Evolutionary conservation across 805 yeast genomes (phyloP).

Genomic region (Debaryomyces hansenii): DNA sequence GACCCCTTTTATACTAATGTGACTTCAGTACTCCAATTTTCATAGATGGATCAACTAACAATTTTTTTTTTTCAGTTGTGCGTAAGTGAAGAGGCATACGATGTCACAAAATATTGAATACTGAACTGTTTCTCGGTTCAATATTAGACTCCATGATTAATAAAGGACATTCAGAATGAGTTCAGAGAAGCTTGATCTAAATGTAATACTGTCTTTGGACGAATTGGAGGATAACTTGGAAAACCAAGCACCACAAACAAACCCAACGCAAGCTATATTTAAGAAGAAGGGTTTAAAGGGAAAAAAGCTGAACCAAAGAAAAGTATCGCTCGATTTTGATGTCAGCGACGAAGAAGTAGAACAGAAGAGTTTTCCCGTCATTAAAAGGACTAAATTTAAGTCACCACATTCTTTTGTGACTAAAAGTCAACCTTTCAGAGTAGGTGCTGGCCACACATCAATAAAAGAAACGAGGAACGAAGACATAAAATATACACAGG

Average conservation of each 20-base stretch:
- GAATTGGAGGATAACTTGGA: not conserved
- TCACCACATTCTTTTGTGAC: not conserved
- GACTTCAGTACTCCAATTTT: no score
- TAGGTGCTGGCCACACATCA: not conserved
- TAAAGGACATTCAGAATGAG: not conserved
- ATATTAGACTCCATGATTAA: not conserved
- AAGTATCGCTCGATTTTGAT: conserved; percentile 9
- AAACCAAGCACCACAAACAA: not conserved
- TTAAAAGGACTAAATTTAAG: not conserved
- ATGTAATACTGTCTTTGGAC: not conserved
- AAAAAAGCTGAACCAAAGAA: conserved; percentile 4
- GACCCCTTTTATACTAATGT: no score
- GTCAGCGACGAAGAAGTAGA: conserved; percentile 18
- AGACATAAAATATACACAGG: not conserved
- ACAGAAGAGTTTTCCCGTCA: not conserved
- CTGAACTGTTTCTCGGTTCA: not conserved
- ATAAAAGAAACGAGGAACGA: not conserved
- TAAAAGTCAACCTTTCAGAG: not conserved
- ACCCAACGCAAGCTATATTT: not conserved
- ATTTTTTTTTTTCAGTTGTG: not conserved
- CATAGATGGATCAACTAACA: not conserved
- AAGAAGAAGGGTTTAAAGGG: conserved; percentile 11
- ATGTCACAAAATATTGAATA: not conserved
- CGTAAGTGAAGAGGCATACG: not conserved
- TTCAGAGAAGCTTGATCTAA: not conserved